Conservation (phyloP, 352 stramenopile species). For the Detonula confervacea region DNA sequence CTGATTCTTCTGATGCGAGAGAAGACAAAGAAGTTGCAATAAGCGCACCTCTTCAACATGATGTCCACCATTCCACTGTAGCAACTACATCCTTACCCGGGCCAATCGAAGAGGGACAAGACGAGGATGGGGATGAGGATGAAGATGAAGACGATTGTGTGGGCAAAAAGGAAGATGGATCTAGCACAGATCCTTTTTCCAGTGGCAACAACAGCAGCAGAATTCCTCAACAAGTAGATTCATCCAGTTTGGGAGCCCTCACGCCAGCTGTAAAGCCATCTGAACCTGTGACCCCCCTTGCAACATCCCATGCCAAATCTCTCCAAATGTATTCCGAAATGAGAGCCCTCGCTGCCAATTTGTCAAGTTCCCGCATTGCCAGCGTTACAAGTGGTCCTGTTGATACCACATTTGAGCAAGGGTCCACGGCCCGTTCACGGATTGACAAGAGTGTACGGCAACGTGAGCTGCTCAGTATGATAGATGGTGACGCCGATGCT, state of each 20-base stretch:
- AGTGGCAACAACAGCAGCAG: conserved; percentile 14
- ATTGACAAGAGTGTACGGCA: conserved; percentile 79
- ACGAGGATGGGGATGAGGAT: conserved; percentile 76
- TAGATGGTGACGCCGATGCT: conserved; percentile 61
- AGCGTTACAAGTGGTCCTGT: conserved; percentile 67
- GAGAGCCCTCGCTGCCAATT: conserved; percentile 70
- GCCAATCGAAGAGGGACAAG: conserved; percentile 72
- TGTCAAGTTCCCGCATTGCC: conserved; percentile 71
- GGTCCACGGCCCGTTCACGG: conserved; percentile 72
- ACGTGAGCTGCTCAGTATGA: conserved; percentile 70
- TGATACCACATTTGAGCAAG: conserved; percentile 48
- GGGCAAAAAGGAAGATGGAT: conserved; percentile 2
- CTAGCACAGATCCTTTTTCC: conserved; percentile 9
- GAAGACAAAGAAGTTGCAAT: conserved; percentile 26
- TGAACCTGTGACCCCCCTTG: conserved; percentile 14
- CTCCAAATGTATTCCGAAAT: conserved; percentile 85
- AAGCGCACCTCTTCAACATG: conserved; percentile 19
- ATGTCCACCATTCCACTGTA: conserved; percentile 45
- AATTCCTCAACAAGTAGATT: conserved; percentile 18
- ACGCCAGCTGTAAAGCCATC: conserved; percentile 23
- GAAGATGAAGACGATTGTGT: conserved; percentile 28
- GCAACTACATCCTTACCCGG: conserved; percentile 49
- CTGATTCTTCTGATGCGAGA: conserved; percentile 15
- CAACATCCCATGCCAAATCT: conserved; percentile 64
- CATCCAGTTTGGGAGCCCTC: conserved; percentile 33